Conservation (phyloP, 768 basidiomycete species). For the Pholiota molesta region DNA sequence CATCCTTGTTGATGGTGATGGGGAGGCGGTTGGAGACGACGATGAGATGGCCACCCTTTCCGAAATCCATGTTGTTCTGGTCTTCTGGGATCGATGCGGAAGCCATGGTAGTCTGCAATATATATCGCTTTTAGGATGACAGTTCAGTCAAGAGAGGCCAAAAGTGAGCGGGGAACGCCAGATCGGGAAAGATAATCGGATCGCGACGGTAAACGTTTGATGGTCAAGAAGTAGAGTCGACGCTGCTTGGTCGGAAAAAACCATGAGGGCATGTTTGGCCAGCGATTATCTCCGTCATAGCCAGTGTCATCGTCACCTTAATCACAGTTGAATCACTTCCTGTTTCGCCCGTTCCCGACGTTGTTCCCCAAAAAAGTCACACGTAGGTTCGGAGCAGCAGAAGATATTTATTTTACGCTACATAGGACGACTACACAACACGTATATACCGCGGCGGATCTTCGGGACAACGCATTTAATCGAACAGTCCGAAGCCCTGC, state of each 20-base stretch:
- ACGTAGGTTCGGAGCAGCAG: slow-evolving; percentile 5
- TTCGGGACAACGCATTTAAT: slow-evolving; percentile 48
- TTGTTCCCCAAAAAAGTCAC: slow-evolving; percentile 16
- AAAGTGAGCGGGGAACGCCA: slow-evolving; percentile 30
- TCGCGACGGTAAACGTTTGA: slow-evolving; percentile 34
- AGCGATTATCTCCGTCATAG: slow-evolving; percentile 10
- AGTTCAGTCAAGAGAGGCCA: slow-evolving; percentile 24
- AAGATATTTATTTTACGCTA: slow-evolving; percentile 12
- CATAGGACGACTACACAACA: slow-evolving; percentile 12
- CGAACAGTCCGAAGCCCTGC: slow-evolving; percentile 94
- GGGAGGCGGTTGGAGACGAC: slow-evolving; percentile 96
- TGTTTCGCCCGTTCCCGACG: slow-evolving; percentile 20
- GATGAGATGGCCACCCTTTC: slow-evolving; percentile 74
- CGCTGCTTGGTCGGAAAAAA: slow-evolving; percentile 6
- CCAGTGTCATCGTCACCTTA: slow-evolving; percentile 6
- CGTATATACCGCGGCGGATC: slow-evolving; percentile 23
- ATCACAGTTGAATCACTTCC: background rate
- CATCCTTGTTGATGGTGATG: slow-evolving; percentile 94
- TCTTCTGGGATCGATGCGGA: slow-evolving; percentile 30
- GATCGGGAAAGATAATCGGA: slow-evolving; percentile 38
- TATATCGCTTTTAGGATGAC: slow-evolving; percentile 23
- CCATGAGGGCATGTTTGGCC: background rate
- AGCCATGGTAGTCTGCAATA: slow-evolving; percentile 29
- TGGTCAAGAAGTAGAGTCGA: slow-evolving; percentile 8
- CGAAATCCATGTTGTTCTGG: slow-evolving; percentile 45